Base-by-base conservation (phyloP, 23 red algal genomes). In the Cyanidiococcus yangmingshanensis region DNA sequence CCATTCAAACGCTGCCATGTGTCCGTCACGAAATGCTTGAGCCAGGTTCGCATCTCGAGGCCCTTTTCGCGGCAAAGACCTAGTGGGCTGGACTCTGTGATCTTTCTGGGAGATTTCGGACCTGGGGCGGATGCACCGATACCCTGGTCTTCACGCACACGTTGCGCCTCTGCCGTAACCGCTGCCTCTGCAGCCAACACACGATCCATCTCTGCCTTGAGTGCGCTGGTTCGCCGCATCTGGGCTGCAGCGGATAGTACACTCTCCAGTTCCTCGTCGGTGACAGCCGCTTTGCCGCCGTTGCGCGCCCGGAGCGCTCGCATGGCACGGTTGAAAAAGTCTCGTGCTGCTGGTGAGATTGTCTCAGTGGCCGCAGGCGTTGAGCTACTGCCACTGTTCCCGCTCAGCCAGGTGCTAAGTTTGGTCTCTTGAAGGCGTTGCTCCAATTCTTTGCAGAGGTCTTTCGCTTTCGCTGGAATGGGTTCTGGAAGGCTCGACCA, bases 1-100 rank as follows among this genome's bases (percentile, higher is more conserved):
- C 78, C 78, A 57, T 81, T 81, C 45, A 81, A 59, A 1, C 78
- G 78, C 32, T 71, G 63, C 63, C 63, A 71, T 2, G 63, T 71
- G n/a, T 71, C 63, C 12, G 63, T 27, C 7, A 71, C 63, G 27
- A 71, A 71, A 25, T 71, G 63, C n/a, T 25, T 71, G 3, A 35
- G n/a, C 63, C 45, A 54, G 45, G 12, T 54, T 21, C 45, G 7
- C 12, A 54, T 7, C 45, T 54, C 45, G 45, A 15, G 45, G 7
- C 45, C 45, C 45, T 54, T 54, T 21, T 15, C 7, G 21, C 45
- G 45, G 21, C 45, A 54, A 21, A 7, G 45, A 7, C 21, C 45
- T 54, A 54, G 45, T 7, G n/a, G n/a, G n/a, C n/a, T n/a, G n/a
- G n/a, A n/a, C n/a, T n/a, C n/a, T n/a, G n/a, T n/a, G n/a, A n/a